Conservation (phyloP, 2,329 filamentous ascomycete genomes). For the Cytospora leucostoma region DNA sequence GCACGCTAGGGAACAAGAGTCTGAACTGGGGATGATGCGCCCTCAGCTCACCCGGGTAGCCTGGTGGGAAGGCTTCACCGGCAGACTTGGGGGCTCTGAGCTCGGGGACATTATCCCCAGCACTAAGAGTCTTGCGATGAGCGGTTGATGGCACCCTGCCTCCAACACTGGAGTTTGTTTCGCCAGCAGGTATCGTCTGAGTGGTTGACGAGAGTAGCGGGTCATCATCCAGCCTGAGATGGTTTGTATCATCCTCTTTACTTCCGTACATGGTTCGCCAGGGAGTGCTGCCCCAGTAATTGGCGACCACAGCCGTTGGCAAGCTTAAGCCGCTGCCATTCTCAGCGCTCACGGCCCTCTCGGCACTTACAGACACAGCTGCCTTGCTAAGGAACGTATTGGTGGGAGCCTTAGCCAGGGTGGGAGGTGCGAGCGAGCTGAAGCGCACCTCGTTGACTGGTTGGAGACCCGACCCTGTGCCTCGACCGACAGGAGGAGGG, state of each 20-base stretch:
- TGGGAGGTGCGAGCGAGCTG: conserved; percentile 76
- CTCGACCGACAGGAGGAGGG: conserved; percentile 33
- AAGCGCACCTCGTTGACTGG: conserved; percentile 48
- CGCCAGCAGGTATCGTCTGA: conserved; percentile 35
- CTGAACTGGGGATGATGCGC: conserved; percentile 93
- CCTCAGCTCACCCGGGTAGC: conserved; percentile 80
- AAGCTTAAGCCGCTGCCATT: conserved; percentile 67
- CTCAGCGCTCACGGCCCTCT: conserved; percentile 64
- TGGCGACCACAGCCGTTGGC: conserved; percentile 85
- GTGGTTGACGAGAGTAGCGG: conserved; percentile 42
- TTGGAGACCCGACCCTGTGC: conserved; percentile 38
- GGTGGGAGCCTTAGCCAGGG: conserved; percentile 79
- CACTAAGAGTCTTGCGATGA: conserved; percentile 37
- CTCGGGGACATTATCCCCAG: conserved; percentile 24
- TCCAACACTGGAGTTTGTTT: conserved; percentile 31
- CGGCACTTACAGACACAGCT: conserved; percentile 78
- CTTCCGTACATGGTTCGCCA: conserved; percentile 55
- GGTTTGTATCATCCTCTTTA: conserved; percentile 31
- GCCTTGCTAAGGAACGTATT: conserved; percentile 84
- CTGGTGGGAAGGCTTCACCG: conserved; percentile 64
- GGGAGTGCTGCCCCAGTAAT: conserved; percentile 87
- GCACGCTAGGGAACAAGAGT: conserved; percentile 81
- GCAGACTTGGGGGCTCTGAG: conserved; percentile 35
- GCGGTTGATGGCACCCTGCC: conserved; percentile 15
- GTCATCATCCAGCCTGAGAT: conserved; percentile 35